Base-by-base conservation (phyloP, 371 early-diverging fungal species). In the Apophysomyces elegans region DNA sequence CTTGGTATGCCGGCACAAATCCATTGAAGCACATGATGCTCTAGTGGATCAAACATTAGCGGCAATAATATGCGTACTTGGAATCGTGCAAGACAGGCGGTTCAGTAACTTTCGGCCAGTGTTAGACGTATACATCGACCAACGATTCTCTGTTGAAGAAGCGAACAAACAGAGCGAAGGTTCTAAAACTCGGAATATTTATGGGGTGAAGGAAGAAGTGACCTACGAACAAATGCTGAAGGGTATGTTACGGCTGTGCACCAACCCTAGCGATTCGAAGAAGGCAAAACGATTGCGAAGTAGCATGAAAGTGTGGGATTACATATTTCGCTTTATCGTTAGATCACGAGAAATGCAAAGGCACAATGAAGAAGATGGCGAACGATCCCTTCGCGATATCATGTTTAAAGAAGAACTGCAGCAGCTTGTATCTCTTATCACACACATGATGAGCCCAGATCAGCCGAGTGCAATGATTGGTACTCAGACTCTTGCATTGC, bases 251-350 rank as follows among this genome's bases (percentile, higher is more conserved):
- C 69, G 77, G 13, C 59, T 91, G 18, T 76, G 86, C 59, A 64
- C 66, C 0, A 62, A 86, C 56, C 80, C 85, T 0, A 69, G 75
- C 7, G 76, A 84, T 47, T 58, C 82, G 0, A 72, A 69, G 2
- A 82, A 77, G 35, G 85, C 81, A 16, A 84, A 86, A 61, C 74
- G 80, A 18, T 64, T 90, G 39, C 75, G 91, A 6, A 85, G 77
- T 32, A 80, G 86, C n/a, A 84, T 91, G 71, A 90, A 88, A 64
- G 91, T 89, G 3, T 90, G 88, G 87, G 82, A 86, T 37, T 87
- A 88, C 59, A 63, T 90, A 41, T 83, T 90, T 62, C 83, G 86
- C 43, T 84, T 92, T 37, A 80, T 86, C 63, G 78, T 85, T 9
- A 67, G 83, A 9, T 84, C 84, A 5, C 63, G 84, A 7, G 68